Base-by-base conservation (phyloP, 352 stramenopile genomes). In the Aphanomyces cochlioides region DNA sequence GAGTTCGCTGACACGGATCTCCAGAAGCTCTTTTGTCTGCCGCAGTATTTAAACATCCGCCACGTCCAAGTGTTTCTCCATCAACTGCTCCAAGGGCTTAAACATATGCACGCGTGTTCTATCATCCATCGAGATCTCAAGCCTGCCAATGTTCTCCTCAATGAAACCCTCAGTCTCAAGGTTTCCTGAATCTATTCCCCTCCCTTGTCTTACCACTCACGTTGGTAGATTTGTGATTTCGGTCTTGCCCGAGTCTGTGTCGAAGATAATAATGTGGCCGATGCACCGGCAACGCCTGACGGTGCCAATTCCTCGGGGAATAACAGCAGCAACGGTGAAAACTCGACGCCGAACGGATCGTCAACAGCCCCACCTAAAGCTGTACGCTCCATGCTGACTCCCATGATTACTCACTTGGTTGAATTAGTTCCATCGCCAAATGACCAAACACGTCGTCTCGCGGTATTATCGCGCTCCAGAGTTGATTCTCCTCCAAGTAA, bases 371-470 rank as follows among this genome's bases (percentile, higher is more conserved):
- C 28, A 28, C 28, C 28, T 28, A 28, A 28, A 28, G 28, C 28
- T 28, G 28, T 28, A 28, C 28, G 28, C 28, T 28, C 28, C 28
- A 28, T 28, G 28, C 28, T 28, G 28, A 28, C 28, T 28, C 28
- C 28, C 28, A 28, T 66, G 10, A 10, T 21, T 8, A 13, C 13
- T 38, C 56, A n/a, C 21, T 8, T n/a, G 5, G 19, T 63, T 13
- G 19, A 39, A 68, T 0, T 91, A 92, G 75, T 84, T 93, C 65
- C 77, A 77, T 48, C 84, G 96, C 19, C 95, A 99, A 75, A 75
- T 99, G 39, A 99, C 97, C 17, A 98, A 98, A 73, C 96, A 99
- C 83, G 97, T 99, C 45, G 97, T 99, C 1, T 99, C 97, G 67
- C 81, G 97, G n/a, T 99, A 96, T 95, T 99, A 99, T 79, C 83